These are phyloP conservation scores for Coccinonectria pachysandricola DNA, from an alignment of 2,329 filamentous ascomycete genomes.

Conservation along the genomic window DNA sequence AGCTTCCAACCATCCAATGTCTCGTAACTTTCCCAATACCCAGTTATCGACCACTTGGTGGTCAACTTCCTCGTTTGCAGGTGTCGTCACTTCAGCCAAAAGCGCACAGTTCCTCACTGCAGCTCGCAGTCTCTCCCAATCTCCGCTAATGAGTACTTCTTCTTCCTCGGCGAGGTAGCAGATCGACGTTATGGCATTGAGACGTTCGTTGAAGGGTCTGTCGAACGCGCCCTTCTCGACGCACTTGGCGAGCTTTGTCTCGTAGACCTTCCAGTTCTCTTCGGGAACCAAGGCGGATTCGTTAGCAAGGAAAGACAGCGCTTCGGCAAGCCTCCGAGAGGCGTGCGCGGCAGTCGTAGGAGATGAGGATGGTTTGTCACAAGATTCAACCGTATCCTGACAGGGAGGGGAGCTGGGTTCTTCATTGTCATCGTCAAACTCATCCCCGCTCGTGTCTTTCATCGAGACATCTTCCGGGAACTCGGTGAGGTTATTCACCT, in stretches of 20 bases:
- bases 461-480: too few species aligned
- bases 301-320: neutral
- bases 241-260: conserved; percentile 11
- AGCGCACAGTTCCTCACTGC: conserved; percentile 17
- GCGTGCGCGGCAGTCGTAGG: too few species aligned
- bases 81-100: conserved; percentile 16
- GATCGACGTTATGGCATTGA: conserved; percentile 15
- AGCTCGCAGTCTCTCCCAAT: conserved; percentile 18
- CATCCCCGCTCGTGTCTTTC: too few species aligned
- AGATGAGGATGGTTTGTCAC: too few species aligned
- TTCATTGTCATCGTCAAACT: too few species aligned
- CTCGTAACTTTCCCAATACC: conserved; percentile 15
- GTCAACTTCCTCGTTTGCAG: conserved; percentile 10
- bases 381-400: too few species aligned
- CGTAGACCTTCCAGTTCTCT: conserved; percentile 13
- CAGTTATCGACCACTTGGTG: conserved; percentile 11
- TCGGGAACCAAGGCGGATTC: conserved; percentile 9
- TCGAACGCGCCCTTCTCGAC: conserved; percentile 4
- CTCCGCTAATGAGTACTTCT: conserved; percentile 9
- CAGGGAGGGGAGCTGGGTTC: too few species aligned
- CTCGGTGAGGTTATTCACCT: too few species aligned
- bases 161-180: conserved; percentile 21
- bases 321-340: too few species aligned
- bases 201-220: conserved; percentile 12
- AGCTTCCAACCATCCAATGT: conserved; percentile 10